Evolutionary conservation across 192 early-diverging fungal species (phyloP), one percentile per base, ranked within the genome.

Genomic region (Blastocladiella britannica): DNA sequence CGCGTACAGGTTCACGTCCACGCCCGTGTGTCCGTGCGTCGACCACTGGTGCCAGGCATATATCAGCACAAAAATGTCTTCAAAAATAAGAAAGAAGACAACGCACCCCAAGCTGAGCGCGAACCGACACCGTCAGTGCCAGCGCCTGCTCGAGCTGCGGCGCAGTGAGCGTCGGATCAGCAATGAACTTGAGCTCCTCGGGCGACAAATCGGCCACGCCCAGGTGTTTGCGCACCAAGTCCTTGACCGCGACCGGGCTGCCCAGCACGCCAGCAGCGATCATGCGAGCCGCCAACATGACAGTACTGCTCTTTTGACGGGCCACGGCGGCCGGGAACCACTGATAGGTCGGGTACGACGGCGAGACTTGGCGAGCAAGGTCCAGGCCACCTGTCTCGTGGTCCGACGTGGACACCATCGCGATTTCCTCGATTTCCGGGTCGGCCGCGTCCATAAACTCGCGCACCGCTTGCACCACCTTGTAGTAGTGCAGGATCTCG

Each of bases 331-430:
- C n/a, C n/a, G n/a, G n/a, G n/a, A n/a, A n/a, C n/a, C n/a, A n/a
- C n/a, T n/a, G n/a, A n/a, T n/a, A n/a, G n/a, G n/a, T n/a, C n/a
- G n/a, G n/a, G n/a, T n/a, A n/a, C n/a, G n/a, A n/a, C n/a, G n/a
- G n/a, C 6, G 69, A 67, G 23, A 82, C 65, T 72, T 94, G 88
- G 59, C 79, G 74, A 30, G 74, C 89, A 26, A 90, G 70, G 0
- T 88, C 79, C 24, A 97, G 75, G 2, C 95, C 95, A 37, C 95
- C 95, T 0, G 95, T 99, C 70, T 99, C 95, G 67, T 99, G 95
- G 69, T 99, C 95, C 24, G 78, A 80, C 24, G 80, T 76, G 51
- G 88, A 91, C 30, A 99, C 86, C 78, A 99, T 71, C 30, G 94
- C 72, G 0, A 91, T 93, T 60, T 54, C 56, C 22, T 81, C 84